phyloP scores from a whole-genome alignment of 495 filamentous ascomycete species.

The Annulohypoxylon moriforme region DNA sequence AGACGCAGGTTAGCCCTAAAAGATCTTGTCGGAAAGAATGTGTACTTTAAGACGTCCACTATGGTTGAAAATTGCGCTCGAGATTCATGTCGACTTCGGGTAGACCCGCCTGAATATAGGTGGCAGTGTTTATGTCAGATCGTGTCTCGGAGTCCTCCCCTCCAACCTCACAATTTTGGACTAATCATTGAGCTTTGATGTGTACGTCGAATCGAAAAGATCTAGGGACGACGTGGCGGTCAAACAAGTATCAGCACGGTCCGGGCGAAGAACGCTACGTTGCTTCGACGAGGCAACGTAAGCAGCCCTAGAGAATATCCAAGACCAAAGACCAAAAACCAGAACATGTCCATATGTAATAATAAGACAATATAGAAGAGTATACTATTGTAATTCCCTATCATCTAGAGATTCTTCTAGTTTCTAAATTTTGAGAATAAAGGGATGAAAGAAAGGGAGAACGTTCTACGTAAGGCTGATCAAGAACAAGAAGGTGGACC shows the following conservation, averaged over 20 bases:
- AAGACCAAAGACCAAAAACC: background rate
- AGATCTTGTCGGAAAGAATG: background rate
- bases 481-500: background rate
- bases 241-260: background rate
- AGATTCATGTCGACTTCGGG: background rate
- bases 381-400: background rate
- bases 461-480: background rate
- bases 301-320: background rate
- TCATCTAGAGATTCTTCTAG: background rate
- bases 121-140: background rate
- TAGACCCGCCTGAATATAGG: background rate
- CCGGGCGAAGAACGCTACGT: background rate
- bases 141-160: background rate
- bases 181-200: background rate
- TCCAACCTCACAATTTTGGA: conserved; percentile 3
- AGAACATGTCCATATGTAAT: too few species aligned
- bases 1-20: background rate
- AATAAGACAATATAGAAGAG: background rate
- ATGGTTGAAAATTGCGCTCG: background rate
- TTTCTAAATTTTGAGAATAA: background rate
- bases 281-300: background rate
- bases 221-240: background rate
- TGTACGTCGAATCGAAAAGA: background rate
- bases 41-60: background rate
- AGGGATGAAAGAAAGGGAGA: background rate